Percentiles rank a stretch among this genome's conserved stretches.
phyloP scores from a whole-genome alignment of 2,329 filamentous ascomycete genomes.

The Lizonia empirigonia region DNA sequence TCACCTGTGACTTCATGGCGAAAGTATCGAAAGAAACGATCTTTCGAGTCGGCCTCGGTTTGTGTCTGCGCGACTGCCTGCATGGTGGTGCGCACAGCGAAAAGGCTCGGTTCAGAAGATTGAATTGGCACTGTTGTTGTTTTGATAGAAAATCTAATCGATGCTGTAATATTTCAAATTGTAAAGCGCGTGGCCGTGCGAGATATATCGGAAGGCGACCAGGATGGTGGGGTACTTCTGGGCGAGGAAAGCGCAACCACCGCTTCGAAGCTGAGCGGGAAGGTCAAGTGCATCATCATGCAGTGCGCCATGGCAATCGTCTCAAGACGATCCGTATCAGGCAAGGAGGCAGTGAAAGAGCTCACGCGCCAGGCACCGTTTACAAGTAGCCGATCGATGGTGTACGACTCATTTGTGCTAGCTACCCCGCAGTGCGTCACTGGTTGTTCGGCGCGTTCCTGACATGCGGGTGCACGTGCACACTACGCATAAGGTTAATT shows the following conservation, averaged over 20 bases:
- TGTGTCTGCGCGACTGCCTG: constrained; percentile 21
- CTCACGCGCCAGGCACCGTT: constrained; percentile 9
- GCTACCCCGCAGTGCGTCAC: constrained; percentile 19
- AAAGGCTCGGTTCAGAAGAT: background rate
- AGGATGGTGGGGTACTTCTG: constrained; percentile 18
- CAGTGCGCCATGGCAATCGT: constrained; percentile 11
- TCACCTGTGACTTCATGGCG: constrained; percentile 74
- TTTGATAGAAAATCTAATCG: background rate
- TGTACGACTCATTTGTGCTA: background rate
- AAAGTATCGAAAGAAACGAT: constrained; percentile 85
- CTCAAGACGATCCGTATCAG: constrained; percentile 5
- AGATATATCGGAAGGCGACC: constrained; percentile 3
- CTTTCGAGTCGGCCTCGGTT: constrained; percentile 60
- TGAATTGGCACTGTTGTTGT: background rate
- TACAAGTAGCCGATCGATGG: constrained; percentile 3
- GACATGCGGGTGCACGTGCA: constrained; percentile 1
- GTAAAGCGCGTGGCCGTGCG: constrained; percentile 5
- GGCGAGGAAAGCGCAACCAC: constrained; percentile 9
- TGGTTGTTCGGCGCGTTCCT: constrained; percentile 9
- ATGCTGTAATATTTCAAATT: background rate
- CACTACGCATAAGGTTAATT: background rate
- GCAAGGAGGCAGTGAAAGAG: constrained; percentile 8
- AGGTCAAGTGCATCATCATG: constrained; percentile 21
- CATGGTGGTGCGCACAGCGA: background rate
- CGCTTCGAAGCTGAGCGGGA: constrained; percentile 7